Conservation (phyloP, 2,329 filamentous ascomycete species). For the Coniochaeta sp. region DNA sequence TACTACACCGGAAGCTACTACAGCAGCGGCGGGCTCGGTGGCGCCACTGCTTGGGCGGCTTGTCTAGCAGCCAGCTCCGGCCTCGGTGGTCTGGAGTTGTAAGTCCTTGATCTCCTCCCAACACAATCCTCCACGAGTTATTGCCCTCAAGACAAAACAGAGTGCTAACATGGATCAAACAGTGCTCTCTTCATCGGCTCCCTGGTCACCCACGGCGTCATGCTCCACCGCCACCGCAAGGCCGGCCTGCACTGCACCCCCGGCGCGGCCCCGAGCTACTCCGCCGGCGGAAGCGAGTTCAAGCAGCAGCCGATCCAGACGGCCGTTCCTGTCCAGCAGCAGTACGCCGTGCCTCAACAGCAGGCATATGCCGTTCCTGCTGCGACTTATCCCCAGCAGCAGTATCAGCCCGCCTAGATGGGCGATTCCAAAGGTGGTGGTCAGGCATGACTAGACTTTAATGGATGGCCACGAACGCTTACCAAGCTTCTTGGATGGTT, state of each 20-base stretch:
- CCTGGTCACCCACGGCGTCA: constrained; percentile 31
- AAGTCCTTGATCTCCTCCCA: constrained; percentile 11
- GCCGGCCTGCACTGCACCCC: constrained; percentile 32
- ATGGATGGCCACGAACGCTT: too few relatives aligned
- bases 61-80: constrained; percentile 27
- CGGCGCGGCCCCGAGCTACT: constrained; percentile 3
- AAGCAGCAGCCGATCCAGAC: neutral
- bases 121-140: too few relatives aligned
- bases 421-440: too few relatives aligned
- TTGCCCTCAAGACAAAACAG: neutral
- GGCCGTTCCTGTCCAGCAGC: neutral
- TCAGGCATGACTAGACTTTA: too few relatives aligned
- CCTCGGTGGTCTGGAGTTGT: constrained; percentile 36
- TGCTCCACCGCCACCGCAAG: constrained; percentile 34
- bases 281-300: neutral
- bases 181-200: constrained; percentile 35
- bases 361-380: constrained; percentile 1
- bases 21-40: constrained; percentile 3
- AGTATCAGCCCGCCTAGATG: neutral
- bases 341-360: neutral
- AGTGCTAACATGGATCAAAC: neutral
- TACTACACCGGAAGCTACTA: constrained; percentile 16
- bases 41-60: constrained; percentile 9
- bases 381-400: neutral
- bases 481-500: too few relatives aligned